Evolutionary conservation across 176 grass and related monocot genomes (phyloP).

Genomic region (Areca catechu): DNA sequence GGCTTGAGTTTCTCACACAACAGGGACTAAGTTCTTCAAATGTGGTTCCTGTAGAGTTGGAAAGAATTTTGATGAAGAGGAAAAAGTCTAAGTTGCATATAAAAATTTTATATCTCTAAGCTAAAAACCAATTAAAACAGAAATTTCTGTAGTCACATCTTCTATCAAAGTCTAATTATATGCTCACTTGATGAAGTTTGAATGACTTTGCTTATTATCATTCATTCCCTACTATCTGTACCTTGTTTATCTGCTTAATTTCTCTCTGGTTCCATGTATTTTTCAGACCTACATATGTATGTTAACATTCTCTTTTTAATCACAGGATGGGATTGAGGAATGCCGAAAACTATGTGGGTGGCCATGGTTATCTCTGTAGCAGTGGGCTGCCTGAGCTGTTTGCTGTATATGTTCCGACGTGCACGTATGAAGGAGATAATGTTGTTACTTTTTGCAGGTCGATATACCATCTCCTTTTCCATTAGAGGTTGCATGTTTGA

Average conservation of each 20-base stretch:
- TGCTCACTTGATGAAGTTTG: too few species aligned
- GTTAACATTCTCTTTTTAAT: not conserved
- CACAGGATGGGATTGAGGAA: constrained; percentile 92
- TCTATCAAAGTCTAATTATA: too few species aligned
- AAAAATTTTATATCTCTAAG: too few species aligned
- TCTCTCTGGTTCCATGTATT: not conserved
- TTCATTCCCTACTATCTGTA: too few species aligned
- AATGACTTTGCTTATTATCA: too few species aligned
- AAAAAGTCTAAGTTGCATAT: too few species aligned
- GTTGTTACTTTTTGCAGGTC: constrained; percentile 90
- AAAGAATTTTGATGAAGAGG: too few species aligned
- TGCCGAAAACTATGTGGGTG: constrained; percentile 91
- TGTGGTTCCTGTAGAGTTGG: too few species aligned
- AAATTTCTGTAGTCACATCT: too few species aligned
- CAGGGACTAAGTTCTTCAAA: too few species aligned
- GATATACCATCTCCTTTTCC: constrained; percentile 17
- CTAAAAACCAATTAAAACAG: too few species aligned
- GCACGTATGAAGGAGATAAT: constrained; percentile 99
- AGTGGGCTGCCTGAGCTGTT: constrained; percentile 95
- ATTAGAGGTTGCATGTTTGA: not conserved
- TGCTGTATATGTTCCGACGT: constrained; percentile 90
- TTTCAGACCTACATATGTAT: not conserved
- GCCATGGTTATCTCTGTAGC: constrained; percentile 94
- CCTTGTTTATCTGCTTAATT: constrained; percentile 1
- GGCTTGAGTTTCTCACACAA: too few species aligned